These are phyloP conservation scores for Leucogyrophana mollusca DNA, from an alignment of 768 basidiomycete genomes.

Conservation along the genomic window DNA sequence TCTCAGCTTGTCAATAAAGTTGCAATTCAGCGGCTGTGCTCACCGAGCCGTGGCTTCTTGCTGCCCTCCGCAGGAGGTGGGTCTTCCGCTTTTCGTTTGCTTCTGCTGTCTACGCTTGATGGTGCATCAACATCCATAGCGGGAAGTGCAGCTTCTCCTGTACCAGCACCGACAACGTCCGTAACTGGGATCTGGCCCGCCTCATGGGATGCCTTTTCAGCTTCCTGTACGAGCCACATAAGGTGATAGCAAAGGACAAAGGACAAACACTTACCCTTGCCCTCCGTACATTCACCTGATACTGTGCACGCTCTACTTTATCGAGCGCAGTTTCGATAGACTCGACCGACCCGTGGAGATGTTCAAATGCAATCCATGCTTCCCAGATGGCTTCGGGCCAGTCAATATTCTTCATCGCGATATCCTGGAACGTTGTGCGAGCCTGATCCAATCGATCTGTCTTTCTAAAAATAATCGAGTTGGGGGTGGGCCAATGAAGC, in stretches of 20 bases:
- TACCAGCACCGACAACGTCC: conserved; percentile 26
- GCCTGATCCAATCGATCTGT: conserved; percentile 55
- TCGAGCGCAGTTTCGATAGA: conserved; percentile 62
- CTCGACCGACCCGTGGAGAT: conserved; percentile 71
- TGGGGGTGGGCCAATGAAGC: background rate
- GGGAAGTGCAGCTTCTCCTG: conserved; percentile 12
- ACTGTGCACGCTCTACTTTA: conserved; percentile 63
- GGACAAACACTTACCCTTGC: conserved; percentile 50
- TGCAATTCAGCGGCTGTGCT: conserved; percentile 17
- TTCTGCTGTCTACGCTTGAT: conserved; percentile 40
- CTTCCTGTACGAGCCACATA: conserved; percentile 45
- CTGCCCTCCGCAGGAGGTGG: conserved; percentile 31
- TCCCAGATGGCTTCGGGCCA: conserved; percentile 97
- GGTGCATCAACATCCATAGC: conserved; percentile 44
- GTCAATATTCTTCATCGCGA: conserved; percentile 75
- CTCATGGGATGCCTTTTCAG: conserved; percentile 54
- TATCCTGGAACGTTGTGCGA: conserved; percentile 63
- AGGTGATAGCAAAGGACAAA: background rate
- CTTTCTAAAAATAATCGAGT: conserved; percentile 44
- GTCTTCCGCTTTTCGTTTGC: conserved; percentile 68
- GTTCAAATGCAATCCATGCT: conserved; percentile 86
- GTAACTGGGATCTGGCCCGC: conserved; percentile 44
- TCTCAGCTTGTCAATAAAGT: background rate
- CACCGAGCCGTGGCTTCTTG: conserved; percentile 67
- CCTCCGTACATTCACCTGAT: conserved; percentile 59